A percentile compares a stretch with the other conserved stretches of the same genome.
Evolutionary conservation across 208 protist species (phyloP).

Genomic region (Trypanosoma caninum): DNA sequence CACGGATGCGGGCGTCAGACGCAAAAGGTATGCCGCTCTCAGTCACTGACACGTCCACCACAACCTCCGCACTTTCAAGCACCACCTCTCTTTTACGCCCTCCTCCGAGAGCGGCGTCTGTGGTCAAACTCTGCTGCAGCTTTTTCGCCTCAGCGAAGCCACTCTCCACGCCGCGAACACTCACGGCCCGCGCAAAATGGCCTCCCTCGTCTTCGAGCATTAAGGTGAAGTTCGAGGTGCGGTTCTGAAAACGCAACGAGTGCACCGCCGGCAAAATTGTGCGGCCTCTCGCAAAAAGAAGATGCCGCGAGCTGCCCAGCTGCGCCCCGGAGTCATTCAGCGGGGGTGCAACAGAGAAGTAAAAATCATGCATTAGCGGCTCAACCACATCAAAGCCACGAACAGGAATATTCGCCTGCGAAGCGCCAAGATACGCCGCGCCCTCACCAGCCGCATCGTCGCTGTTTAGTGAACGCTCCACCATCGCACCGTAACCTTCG

Average conservation of each 20-base stretch:
- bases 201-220: constrained; percentile 10
- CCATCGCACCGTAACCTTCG: constrained; percentile 26
- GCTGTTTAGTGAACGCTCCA: constrained; percentile 81
- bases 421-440: constrained; percentile 47
- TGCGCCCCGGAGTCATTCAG: background rate
- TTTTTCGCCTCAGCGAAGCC: background rate
- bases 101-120: background rate
- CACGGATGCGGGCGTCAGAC: constrained; percentile 43
- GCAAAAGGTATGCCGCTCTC: constrained; percentile 64
- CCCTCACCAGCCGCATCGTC: constrained; percentile 82
- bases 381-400: constrained; percentile 32
- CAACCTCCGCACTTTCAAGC: constrained; percentile 36
- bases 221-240: constrained; percentile 32
- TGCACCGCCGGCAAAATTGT: constrained; percentile 28
- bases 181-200: constrained; percentile 6
- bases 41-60: constrained; percentile 46
- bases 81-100: background rate
- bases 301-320: background rate
- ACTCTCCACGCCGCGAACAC: constrained; percentile 12
- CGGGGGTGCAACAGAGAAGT: constrained; percentile 24
- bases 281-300: constrained; percentile 27
- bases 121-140: background rate
- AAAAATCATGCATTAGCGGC: constrained; percentile 48
- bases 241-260: constrained; percentile 28
- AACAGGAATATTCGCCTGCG: constrained; percentile 10